Evolutionary conservation across 768 basidiomycete genomes (phyloP).

Genomic region (Pleurotus cornucopiae): DNA sequence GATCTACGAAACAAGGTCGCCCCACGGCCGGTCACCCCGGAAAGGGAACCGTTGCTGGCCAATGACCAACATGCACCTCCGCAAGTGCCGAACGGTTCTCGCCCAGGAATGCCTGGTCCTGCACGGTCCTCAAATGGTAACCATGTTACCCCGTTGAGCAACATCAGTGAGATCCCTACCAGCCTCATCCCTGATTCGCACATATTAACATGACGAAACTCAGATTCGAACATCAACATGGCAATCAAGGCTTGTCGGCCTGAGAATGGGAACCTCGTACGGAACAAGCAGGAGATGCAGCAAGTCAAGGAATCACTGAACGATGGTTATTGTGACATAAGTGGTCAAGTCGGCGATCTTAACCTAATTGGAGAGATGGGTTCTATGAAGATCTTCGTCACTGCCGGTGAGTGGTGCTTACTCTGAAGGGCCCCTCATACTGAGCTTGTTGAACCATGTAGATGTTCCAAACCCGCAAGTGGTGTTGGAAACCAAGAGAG

Average conservation of each 20-base stretch:
- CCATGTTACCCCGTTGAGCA: constrained; percentile 33
- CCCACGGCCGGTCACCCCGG: not conserved
- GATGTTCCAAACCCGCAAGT: constrained; percentile 50
- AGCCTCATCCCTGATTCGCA: not conserved
- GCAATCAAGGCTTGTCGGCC: constrained; percentile 70
- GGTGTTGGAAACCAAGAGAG: constrained; percentile 50
- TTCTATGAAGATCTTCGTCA: constrained; percentile 56
- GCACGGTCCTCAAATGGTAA: constrained; percentile 8
- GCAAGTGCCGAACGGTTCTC: constrained; percentile 1
- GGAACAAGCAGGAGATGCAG: constrained; percentile 65
- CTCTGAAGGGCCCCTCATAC: constrained; percentile 2
- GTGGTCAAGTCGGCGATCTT: constrained; percentile 59
- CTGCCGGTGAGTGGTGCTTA: constrained; percentile 42
- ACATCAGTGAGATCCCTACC: constrained; percentile 29
- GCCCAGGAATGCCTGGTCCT: not conserved
- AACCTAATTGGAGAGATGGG: constrained; percentile 65
- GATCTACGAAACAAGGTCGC: constrained; percentile 1
- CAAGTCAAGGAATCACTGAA: constrained; percentile 70
- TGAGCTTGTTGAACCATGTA: constrained; percentile 20
- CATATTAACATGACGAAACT: too few species aligned
- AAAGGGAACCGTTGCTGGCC: not conserved
- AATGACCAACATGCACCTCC: constrained; percentile 5
- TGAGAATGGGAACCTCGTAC: constrained; percentile 58
- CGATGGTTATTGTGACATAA: constrained; percentile 80
- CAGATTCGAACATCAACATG: constrained; percentile 64